A percentile compares a stretch with the other conserved stretches of the same genome.
Conservation (phyloP, 2,329 filamentous ascomycete species). For the Colletotrichum eleusines region DNA sequence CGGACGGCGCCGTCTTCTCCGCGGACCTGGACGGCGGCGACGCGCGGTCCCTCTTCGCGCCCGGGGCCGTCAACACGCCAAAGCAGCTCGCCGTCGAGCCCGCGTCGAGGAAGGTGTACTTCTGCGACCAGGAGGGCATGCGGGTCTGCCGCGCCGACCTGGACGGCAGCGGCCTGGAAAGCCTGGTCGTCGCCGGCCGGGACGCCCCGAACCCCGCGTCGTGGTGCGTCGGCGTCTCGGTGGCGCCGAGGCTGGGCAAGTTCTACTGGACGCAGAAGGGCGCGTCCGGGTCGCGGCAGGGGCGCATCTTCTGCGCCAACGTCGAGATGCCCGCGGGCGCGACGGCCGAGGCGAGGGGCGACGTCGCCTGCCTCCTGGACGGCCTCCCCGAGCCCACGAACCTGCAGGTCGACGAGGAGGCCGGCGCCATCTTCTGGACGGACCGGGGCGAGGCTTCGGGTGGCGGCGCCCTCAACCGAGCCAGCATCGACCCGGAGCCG, state of each 20-base stretch:
- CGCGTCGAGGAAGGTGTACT: constrained; percentile 52
- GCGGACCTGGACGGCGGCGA: constrained; percentile 61
- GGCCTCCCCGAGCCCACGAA: constrained; percentile 68
- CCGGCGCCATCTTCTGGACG: constrained; percentile 67
- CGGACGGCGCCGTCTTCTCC: constrained; percentile 58
- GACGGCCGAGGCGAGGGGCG: constrained; percentile 51
- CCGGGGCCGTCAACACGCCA: constrained; percentile 62
- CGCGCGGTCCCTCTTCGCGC: constrained; percentile 55
- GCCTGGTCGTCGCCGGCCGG: constrained; percentile 54
- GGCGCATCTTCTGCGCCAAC: constrained; percentile 65
- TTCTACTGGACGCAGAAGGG: constrained; percentile 75
- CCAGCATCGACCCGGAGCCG: constrained; percentile 39
- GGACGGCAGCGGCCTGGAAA: constrained; percentile 55
- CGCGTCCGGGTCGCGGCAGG: constrained; percentile 60
- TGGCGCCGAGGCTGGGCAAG: constrained; percentile 56
- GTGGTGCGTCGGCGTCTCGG: constrained; percentile 69
- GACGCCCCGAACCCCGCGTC: constrained; percentile 50
- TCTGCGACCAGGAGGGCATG: constrained; percentile 59
- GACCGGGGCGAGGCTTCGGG: constrained; percentile 68
- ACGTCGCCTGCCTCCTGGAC: constrained; percentile 58
- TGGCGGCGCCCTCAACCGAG: constrained; percentile 66
- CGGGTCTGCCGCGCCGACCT: constrained; percentile 54
- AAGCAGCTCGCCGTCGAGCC: constrained; percentile 56
- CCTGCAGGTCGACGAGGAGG: constrained; percentile 63
- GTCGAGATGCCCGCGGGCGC: constrained; percentile 54